Conservation (phyloP, 129 eudicot species). For the Saussurea involucrata region DNA sequence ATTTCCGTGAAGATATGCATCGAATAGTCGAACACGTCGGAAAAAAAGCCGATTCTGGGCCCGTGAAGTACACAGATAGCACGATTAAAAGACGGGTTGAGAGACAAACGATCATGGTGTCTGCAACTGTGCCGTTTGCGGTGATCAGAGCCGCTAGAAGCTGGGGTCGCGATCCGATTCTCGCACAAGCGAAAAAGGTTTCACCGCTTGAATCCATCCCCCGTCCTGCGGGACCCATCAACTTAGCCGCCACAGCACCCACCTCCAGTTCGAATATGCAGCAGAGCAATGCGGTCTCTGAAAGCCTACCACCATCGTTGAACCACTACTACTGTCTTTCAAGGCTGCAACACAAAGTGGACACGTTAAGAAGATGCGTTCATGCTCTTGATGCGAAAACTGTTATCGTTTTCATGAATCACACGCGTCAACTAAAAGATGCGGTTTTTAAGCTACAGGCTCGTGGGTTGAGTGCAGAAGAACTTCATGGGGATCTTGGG, state of each 20-base stretch:
- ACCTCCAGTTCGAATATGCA: conserved; percentile 21
- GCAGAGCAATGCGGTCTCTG: conserved; percentile 39
- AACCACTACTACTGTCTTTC: conserved; percentile 74
- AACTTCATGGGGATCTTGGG: conserved; percentile 84
- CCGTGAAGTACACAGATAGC: conserved; percentile 11
- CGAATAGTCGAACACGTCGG: conserved; percentile 91
- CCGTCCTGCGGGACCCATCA: conserved; percentile 47
- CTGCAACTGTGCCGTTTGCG: conserved; percentile 95
- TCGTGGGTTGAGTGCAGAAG: conserved; percentile 79
- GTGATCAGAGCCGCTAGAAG: conserved; percentile 80
- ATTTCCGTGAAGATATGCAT: conserved; percentile 89
- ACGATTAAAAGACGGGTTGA: conserved; percentile 30
- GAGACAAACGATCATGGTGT: conserved; percentile 89
- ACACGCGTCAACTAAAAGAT: conserved; percentile 79
- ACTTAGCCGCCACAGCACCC: conserved; percentile 39
- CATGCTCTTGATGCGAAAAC: conserved; percentile 87
- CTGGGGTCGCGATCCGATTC: conserved; percentile 82
- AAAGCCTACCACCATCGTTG: conserved; percentile 76
- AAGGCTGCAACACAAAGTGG: conserved; percentile 87
- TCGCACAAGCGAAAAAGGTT: conserved; percentile 75
- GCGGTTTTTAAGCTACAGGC: conserved; percentile 85
- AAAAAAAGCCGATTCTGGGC: conserved; percentile 49
- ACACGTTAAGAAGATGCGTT: conserved; percentile 78
- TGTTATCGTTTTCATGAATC: conserved; percentile 87
- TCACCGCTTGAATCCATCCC: conserved; percentile 54